Conservation (phyloP, 2,329 filamentous ascomycete genomes). For the Grosmannia clavigera region DNA sequence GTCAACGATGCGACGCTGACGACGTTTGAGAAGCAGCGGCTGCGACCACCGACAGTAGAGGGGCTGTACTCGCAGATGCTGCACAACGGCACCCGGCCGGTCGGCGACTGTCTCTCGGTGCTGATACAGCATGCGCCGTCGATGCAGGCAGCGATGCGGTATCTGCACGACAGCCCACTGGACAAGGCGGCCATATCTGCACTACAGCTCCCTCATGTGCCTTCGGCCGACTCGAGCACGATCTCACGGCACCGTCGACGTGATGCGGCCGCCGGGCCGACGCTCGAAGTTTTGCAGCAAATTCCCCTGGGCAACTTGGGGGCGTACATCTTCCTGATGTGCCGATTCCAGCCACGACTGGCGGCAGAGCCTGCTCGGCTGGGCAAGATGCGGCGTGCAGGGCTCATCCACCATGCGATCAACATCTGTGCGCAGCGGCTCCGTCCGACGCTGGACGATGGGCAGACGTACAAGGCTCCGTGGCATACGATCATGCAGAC, state of each 20-base stretch:
- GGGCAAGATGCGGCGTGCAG: constrained; percentile 10
- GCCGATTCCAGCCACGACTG: constrained; percentile 24
- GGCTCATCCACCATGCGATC: constrained; percentile 23
- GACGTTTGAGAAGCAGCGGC: constrained; percentile 52
- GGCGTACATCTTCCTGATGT: constrained; percentile 40
- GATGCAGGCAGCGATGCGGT: constrained; percentile 32
- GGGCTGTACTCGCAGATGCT: constrained; percentile 50
- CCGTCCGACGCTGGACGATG: constrained; percentile 14
- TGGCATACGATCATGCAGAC: constrained; percentile 30
- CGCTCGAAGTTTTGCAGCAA: constrained; percentile 8
- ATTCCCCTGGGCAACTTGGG: constrained; percentile 28
- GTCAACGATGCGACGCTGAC: constrained; percentile 46
- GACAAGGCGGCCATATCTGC: constrained; percentile 7
- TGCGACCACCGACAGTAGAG: constrained; percentile 44
- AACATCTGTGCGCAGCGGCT: constrained; percentile 19
- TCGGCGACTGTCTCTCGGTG: constrained; percentile 37
- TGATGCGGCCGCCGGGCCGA: not conserved
- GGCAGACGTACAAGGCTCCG: constrained; percentile 22
- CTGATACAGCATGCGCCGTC: constrained; percentile 41
- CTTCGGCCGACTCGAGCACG: not conserved
- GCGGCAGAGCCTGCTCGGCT: constrained; percentile 11
- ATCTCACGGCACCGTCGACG: not conserved
- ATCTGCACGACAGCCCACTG: constrained; percentile 33
- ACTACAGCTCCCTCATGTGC: constrained; percentile 1
- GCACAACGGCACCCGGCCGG: constrained; percentile 32